A percentile compares a stretch with the other conserved stretches of the same genome.
Evolutionary conservation across 208 protist species (phyloP).

Genomic region (Trichomonas vaginalis): DNA sequence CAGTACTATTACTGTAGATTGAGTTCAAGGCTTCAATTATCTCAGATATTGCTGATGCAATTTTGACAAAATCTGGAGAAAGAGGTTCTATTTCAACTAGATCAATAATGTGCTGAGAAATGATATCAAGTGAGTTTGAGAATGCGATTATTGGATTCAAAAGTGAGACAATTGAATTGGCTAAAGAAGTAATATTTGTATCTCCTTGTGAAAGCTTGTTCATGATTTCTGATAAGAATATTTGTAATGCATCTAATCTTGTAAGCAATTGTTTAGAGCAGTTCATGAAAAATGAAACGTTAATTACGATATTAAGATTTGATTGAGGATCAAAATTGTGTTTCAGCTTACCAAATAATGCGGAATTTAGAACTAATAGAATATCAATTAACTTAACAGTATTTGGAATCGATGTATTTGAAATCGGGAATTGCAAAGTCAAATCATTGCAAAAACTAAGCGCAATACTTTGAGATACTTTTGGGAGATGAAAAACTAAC

Average conservation of each 20-base stretch:
- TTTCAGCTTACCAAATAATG: not conserved
- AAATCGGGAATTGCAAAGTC: not conserved
- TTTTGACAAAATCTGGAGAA: not conserved
- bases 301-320: not conserved
- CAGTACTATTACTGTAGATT: not conserved
- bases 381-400: not conserved
- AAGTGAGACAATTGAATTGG: not conserved
- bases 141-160: not conserved
- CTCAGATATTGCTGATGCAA: not conserved
- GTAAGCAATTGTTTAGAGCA: not conserved
- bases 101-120: not conserved
- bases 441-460: not conserved
- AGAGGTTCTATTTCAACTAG: not conserved
- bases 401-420: not conserved
- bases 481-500: not conserved
- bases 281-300: not conserved
- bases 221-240: not conserved
- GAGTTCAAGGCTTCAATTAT: not conserved
- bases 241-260: not conserved
- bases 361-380: not conserved
- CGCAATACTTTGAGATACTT: not conserved
- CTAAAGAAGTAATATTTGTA: not conserved
- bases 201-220: not conserved
- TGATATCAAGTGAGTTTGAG: not conserved
- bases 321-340: not conserved